Conservation (phyloP, 2,329 filamentous ascomycete species). For the Pseudogymnoascus pannorum region DNA sequence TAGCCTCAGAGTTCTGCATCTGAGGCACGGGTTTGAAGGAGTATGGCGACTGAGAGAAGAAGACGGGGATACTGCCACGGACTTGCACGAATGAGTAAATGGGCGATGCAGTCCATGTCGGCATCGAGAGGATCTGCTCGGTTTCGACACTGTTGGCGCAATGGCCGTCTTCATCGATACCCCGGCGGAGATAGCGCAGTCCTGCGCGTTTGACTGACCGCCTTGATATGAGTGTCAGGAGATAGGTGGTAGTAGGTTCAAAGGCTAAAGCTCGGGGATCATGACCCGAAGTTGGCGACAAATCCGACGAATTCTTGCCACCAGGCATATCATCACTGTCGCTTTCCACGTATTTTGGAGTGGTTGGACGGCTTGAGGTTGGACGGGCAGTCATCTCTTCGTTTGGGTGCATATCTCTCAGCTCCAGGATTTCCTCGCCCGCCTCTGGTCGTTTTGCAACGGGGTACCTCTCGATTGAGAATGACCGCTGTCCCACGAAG, state of each 20-base stretch:
- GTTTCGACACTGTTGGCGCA: conserved; percentile 91
- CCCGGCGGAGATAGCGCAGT: conserved; percentile 80
- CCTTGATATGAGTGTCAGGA: conserved; percentile 88
- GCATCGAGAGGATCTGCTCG: conserved; percentile 78
- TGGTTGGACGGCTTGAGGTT: neutral
- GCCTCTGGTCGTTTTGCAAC: conserved; percentile 37
- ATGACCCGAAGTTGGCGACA: neutral
- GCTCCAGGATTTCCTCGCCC: conserved; percentile 34
- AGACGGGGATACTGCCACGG: conserved; percentile 85
- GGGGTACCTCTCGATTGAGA: conserved; percentile 61
- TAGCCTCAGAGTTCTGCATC: conserved; percentile 70
- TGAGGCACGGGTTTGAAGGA: conserved; percentile 82
- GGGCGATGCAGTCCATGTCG: conserved; percentile 56
- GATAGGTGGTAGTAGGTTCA: conserved; percentile 22
- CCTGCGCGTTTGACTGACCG: conserved; percentile 81
- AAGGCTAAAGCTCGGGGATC: neutral
- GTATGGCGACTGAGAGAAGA: conserved; percentile 92
- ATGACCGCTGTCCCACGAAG: conserved; percentile 80
- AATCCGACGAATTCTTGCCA: neutral
- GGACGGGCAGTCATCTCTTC: neutral
- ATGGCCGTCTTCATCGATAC: conserved; percentile 82
- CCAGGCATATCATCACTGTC: neutral
- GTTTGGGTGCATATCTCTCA: conserved; percentile 32
- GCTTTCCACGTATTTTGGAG: neutral
- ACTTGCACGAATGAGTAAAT: conserved; percentile 81